Percentiles rank a stretch among this genome's conserved stretches.
phyloP scores from a whole-genome alignment of 169 alveolate species.

The Plasmodium blacklocki region DNA sequence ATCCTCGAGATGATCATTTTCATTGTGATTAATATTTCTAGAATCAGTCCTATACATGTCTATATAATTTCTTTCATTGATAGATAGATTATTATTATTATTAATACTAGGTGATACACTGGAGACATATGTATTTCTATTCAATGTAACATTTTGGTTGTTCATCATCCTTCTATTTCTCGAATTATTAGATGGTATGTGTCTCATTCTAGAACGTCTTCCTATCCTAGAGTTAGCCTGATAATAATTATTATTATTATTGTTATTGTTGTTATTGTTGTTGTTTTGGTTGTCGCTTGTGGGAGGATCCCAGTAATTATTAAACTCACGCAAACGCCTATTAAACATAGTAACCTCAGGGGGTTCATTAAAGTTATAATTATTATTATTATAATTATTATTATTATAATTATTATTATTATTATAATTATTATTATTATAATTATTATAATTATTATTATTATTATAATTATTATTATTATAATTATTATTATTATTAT shows the following conservation, averaged over 20 bases:
- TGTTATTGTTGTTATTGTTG: not conserved
- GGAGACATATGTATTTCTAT: no score
- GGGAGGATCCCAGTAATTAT: slow-evolving; percentile 33
- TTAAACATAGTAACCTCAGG: slow-evolving; percentile 74
- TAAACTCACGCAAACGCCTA: slow-evolving; percentile 58
- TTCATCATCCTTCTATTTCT: not conserved
- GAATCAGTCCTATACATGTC: not conserved
- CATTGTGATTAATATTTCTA: no score
- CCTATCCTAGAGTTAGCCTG: not conserved
- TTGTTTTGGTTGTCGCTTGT: slow-evolving; percentile 13
- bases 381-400: slow-evolving; percentile 1
- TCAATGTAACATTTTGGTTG: not conserved
- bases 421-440: not conserved
- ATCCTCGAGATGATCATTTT: no score
- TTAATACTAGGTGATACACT: not conserved
- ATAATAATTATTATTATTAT: not conserved
- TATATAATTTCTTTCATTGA: not conserved
- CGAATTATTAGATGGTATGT: not conserved
- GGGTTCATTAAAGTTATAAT: slow-evolving; percentile 43
- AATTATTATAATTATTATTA: not conserved
- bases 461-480: not conserved
- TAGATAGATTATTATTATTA: not conserved
- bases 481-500: not conserved
- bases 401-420: not conserved
- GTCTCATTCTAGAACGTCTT: no score